Conservation (phyloP, 2,329 filamentous ascomycete genomes). For the Fusarium burgessii region DNA sequence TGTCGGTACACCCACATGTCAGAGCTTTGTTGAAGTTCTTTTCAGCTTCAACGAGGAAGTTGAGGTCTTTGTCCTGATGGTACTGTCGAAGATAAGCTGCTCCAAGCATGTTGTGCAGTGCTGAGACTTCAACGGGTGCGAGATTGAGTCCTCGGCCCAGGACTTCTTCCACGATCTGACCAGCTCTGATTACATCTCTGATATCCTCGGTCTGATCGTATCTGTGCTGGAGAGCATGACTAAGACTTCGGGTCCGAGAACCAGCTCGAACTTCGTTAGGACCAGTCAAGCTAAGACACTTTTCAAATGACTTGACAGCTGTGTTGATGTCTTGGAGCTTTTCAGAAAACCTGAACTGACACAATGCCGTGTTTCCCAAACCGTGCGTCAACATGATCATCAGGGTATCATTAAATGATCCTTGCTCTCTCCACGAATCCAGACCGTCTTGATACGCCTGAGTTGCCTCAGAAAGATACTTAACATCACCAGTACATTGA, state of each 20-base stretch:
- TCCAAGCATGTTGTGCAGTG: background rate
- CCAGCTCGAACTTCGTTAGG: background rate
- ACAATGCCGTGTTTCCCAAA: background rate
- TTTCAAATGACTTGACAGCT: background rate
- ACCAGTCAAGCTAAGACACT: background rate
- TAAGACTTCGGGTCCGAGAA: background rate
- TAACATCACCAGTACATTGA: background rate
- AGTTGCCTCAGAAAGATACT: background rate
- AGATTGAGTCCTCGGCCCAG: background rate
- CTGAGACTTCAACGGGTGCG: background rate
- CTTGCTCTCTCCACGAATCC: background rate
- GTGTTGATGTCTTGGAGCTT: background rate
- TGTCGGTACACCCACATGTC: background rate
- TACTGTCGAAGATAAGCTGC: background rate
- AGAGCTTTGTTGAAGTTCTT: background rate
- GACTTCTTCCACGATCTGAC: background rate
- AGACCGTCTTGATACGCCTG: background rate
- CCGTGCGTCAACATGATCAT: background rate
- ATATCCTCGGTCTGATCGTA: background rate
- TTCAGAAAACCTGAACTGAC: background rate
- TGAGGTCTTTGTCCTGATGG: background rate
- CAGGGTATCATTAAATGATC: accelerated
- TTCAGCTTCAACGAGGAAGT: background rate
- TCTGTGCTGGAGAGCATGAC: background rate
- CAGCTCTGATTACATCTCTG: background rate